Evolutionary conservation across 2,329 filamentous ascomycete genomes (phyloP).

Genomic region (Chaetomium sp.): DNA sequence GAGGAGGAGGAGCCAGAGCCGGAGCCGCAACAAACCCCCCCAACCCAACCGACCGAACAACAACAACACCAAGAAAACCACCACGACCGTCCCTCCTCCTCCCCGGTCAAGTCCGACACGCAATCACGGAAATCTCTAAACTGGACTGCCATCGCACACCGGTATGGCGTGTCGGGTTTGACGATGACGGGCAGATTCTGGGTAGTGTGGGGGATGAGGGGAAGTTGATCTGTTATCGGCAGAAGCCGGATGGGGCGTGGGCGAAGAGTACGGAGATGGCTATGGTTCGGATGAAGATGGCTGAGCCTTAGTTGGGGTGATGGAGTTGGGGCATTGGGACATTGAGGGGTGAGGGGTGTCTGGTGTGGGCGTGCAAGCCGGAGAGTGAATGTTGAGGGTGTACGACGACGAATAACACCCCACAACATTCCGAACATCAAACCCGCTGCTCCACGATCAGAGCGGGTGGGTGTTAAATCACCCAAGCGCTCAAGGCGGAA

Average conservation of each 20-base stretch:
- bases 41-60: no score
- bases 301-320: constrained; percentile 22
- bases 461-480: no score
- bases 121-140: constrained; percentile 56
- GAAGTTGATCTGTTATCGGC: constrained; percentile 54
- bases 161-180: constrained; percentile 70
- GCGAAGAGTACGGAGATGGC: constrained; percentile 54
- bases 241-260: constrained; percentile 52
- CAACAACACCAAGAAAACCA: no score
- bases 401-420: no score
- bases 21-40: constrained; percentile 32
- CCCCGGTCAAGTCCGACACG: constrained; percentile 61
- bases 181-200: constrained; percentile 63
- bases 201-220: constrained; percentile 74
- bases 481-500: no score
- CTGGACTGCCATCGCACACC: constrained; percentile 62
- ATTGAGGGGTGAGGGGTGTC: no score
- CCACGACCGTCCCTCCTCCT: no score
- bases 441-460: no score
- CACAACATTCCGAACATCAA: no score
- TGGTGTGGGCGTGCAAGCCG: no score
- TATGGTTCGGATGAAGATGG: constrained; percentile 51
- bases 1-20: constrained; percentile 46
- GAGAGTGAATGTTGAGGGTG: no score
- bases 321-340: no score